Evolutionary conservation across 495 filamentous ascomycete species (phyloP).

Genomic region (Aspergillus homomorphus): DNA sequence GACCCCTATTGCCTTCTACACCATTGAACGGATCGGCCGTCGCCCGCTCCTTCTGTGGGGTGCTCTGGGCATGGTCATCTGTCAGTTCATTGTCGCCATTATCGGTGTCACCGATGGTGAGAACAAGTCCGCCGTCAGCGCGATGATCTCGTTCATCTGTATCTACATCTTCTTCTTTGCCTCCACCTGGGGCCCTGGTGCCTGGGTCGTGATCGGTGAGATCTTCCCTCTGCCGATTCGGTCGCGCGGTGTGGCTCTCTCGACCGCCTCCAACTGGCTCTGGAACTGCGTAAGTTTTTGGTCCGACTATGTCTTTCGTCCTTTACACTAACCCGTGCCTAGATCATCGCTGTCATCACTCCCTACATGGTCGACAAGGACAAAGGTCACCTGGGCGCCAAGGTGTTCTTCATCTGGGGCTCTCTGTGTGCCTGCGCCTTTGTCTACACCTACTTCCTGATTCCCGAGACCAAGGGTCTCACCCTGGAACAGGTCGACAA

Average conservation of each 20-base stretch:
- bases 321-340: neutral
- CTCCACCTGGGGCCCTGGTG: conserved; percentile 67
- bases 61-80: conserved; percentile 74
- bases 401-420: conserved; percentile 86
- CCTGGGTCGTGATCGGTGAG: conserved; percentile 84
- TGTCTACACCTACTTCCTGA: conserved; percentile 74
- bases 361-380: conserved; percentile 72
- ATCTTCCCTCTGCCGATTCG: conserved; percentile 84
- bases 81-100: conserved; percentile 83
- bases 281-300: conserved; percentile 59
- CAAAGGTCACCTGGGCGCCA: conserved; percentile 67
- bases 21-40: conserved; percentile 78
- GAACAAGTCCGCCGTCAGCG: conserved; percentile 54
- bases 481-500: conserved; percentile 85
- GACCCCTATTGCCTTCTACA: conserved; percentile 77
- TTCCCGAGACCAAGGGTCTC: conserved; percentile 84
- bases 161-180: conserved; percentile 78
- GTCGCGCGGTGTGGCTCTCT: conserved; percentile 73
- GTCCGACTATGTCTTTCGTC: neutral
- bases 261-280: conserved; percentile 84
- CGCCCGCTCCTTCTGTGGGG: conserved; percentile 80
- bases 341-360: conserved; percentile 67
- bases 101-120: conserved; percentile 59
- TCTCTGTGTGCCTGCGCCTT: conserved; percentile 62
- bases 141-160: conserved; percentile 73